Percentiles rank a stretch among this genome's conserved stretches.
These are phyloP conservation scores for Scheffersomyces insectosa DNA, from an alignment of 1,139 yeast genomes.

Conservation along the genomic window DNA sequence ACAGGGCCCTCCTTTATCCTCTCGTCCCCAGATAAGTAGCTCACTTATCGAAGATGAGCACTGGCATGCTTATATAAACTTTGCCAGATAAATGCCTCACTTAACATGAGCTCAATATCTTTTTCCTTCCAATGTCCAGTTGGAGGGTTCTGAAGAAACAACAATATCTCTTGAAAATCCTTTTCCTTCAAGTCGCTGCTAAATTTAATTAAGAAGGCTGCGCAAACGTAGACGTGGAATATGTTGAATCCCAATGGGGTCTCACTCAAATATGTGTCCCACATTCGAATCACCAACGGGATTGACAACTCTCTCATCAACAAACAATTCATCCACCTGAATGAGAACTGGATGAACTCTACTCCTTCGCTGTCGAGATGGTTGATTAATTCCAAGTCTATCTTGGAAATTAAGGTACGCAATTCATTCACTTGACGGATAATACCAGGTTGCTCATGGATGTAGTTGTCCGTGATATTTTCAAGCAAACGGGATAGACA, in stretches of 20 bases:
- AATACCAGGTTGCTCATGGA: constrained; percentile 98
- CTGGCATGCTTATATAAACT: constrained; percentile 84
- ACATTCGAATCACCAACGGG: constrained; percentile 82
- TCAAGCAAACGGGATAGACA: constrained; percentile 87
- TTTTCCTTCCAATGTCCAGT: constrained; percentile 83
- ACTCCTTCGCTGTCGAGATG: constrained; percentile 81
- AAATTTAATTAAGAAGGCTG: constrained; percentile 93
- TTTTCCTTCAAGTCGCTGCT: constrained; percentile 71
- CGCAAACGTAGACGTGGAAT: constrained; percentile 96
- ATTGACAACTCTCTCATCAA: constrained; percentile 90
- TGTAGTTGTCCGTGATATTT: constrained; percentile 93
- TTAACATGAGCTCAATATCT: constrained; percentile 85
- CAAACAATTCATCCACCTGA: constrained; percentile 98
- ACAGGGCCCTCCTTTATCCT: too few species aligned
- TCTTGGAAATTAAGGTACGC: constrained; percentile 73
- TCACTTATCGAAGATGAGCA: constrained; percentile 56
- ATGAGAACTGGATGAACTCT: constrained; percentile 92
- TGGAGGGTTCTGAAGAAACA: constrained; percentile 87
- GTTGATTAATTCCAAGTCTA: constrained; percentile 68
- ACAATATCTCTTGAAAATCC: constrained; percentile 93
- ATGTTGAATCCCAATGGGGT: constrained; percentile 86
- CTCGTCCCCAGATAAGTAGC: too few species aligned
- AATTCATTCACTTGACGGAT: constrained; percentile 84
- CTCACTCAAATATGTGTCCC: constrained; percentile 96
- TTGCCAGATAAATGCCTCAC: constrained; percentile 98